These are phyloP conservation scores for Usnea hakonensis DNA, from an alignment of 495 filamentous ascomycete genomes.

Conservation along the genomic window DNA sequence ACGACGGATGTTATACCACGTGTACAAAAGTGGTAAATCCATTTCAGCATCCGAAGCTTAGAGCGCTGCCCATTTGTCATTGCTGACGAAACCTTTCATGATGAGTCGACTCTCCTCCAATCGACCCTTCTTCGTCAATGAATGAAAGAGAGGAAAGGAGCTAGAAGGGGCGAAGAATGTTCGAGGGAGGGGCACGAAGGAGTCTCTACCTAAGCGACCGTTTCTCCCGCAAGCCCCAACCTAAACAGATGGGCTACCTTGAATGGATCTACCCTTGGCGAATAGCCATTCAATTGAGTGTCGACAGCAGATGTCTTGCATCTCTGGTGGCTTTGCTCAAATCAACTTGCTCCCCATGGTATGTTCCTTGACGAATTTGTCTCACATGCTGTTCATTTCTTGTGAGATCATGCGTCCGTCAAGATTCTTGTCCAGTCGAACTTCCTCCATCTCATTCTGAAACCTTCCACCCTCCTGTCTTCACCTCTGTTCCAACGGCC, in stretches of 20 bases:
- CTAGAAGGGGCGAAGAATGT: conserved; percentile 10
- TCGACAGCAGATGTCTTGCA: not conserved
- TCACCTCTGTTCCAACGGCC: conserved; percentile 73
- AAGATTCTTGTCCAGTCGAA: conserved; percentile 94
- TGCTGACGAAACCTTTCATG: not conserved
- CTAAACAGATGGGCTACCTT: conserved; percentile 3
- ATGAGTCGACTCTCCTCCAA: not conserved
- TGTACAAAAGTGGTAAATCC: not conserved
- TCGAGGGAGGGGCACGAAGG: conserved; percentile 2
- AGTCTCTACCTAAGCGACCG: conserved; percentile 11
- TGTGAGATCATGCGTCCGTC: conserved; percentile 38
- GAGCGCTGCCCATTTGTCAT: not conserved
- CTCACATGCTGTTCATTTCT: not conserved
- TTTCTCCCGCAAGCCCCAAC: conserved; percentile 12
- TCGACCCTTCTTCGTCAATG: not conserved
- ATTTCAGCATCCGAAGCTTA: not conserved
- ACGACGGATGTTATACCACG: not conserved
- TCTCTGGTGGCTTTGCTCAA: not conserved
- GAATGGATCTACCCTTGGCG: not conserved
- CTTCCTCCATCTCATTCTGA: conserved; percentile 78
- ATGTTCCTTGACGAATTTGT: not conserved
- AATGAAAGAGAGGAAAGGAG: not conserved
- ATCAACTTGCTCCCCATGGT: not conserved
- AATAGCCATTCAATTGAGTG: not conserved
- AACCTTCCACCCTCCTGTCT: conserved; percentile 67